Conservation (phyloP, 2,329 filamentous ascomycete genomes). For the Aureobasidium subglaciale region DNA sequence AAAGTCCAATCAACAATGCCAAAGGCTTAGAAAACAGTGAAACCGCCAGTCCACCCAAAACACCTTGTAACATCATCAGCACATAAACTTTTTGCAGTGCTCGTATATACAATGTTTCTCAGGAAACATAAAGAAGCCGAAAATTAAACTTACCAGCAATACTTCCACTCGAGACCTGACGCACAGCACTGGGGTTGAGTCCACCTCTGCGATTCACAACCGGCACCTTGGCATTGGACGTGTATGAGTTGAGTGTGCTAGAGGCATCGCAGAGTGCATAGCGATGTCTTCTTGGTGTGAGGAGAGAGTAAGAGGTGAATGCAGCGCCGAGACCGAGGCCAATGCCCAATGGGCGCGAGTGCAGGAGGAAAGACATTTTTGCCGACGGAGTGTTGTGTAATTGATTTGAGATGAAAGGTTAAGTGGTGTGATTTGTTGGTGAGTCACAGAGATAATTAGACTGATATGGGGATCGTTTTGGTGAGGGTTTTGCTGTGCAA, state of each 20-base stretch:
- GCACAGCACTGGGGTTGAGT: constrained; percentile 35
- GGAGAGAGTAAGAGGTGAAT: constrained; percentile 24
- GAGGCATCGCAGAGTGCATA: constrained; percentile 25
- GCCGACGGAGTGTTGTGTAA: not conserved
- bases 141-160: constrained; percentile 32
- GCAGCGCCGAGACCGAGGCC: constrained; percentile 17
- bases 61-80: too few relatives aligned
- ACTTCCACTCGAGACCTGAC: constrained; percentile 41
- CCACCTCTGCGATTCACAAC: constrained; percentile 29
- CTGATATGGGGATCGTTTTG: too few relatives aligned
- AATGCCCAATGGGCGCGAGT: constrained; percentile 33
- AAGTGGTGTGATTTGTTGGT: too few relatives aligned
- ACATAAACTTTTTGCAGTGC: too few relatives aligned
- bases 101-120: too few relatives aligned
- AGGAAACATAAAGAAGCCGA: not conserved
- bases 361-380: constrained; percentile 34
- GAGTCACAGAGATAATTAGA: not conserved
- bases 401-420: not conserved
- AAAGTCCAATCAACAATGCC: constrained; percentile 58
- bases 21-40: constrained; percentile 65
- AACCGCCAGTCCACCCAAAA: constrained; percentile 57
- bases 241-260: constrained; percentile 21
- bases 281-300: constrained; percentile 18
- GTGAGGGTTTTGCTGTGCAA: too few relatives aligned
- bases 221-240: constrained; percentile 32